Evolutionary conservation across 164 flowering plant species (phyloP), one percentile per base, ranked within the genome.

Genomic region (Cinnamomum micranthum): DNA sequence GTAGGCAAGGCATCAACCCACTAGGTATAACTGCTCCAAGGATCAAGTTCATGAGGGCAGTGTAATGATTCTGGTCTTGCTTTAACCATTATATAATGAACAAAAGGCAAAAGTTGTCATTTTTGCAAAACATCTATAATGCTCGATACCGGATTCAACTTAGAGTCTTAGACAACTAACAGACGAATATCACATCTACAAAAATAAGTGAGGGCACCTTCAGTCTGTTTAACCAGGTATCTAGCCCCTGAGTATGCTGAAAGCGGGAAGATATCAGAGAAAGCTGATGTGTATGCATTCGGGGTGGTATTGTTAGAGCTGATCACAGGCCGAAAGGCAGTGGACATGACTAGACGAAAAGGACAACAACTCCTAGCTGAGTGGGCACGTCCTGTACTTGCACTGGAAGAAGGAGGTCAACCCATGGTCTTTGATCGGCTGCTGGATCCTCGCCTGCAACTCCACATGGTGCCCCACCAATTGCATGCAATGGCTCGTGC

Each of bases 221-320:
- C n/a, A 50, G 69, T 73, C 23, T 73, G 41, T 66, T 6, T 50
- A 28, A 15, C 25, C 87, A 94, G 98, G 82, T 92, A 86, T 77
- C 91, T 92, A 70, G 96, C 98, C 55, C 97, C 98, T 69, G 98
- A 94, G 81, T 90, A 88, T 74, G 73, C 82, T 15, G 80, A 80
- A 64, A 87, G 87, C 11, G 95, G 85, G 73, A 77, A 74, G 65
- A 77, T 94, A 62, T 87, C 95, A 35, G 85, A 89, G 69, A 91
- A 89, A 81, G 88, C 90, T 69, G 98, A 92, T 73, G 86, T 91
- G 2, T 94, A 91, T 79, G 94, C 97, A 69, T 94, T 91, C 77
- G 98, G 98, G 14, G 77, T 92, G 71, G 89, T 91, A 50, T 70
- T 94, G 65, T 28, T 91, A 62, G 97, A 94, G 82, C 80, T 94